phyloP scores from a whole-genome alignment of 208 protist species.

The Trypanosoma caninum region DNA sequence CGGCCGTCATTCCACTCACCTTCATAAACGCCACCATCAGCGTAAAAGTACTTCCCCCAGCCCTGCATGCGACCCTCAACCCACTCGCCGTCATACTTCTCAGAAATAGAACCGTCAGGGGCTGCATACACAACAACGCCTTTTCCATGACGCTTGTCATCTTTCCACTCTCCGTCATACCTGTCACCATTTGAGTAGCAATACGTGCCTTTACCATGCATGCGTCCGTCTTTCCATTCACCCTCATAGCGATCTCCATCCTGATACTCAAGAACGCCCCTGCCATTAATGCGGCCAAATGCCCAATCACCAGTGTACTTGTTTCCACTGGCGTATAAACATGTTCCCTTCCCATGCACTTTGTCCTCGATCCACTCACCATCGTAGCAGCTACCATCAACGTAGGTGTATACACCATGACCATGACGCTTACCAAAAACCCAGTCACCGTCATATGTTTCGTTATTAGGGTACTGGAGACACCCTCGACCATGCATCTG shows the following conservation, averaged over 20 bases:
- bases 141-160: conserved; percentile 92
- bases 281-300: conserved; percentile 90
- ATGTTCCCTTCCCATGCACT: conserved; percentile 92
- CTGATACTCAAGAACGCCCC: conserved; percentile 82
- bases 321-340: conserved; percentile 89
- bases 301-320: conserved; percentile 89
- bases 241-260: conserved; percentile 92
- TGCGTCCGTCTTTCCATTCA: conserved; percentile 93
- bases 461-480: conserved; percentile 93
- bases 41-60: conserved; percentile 93
- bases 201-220: conserved; percentile 91
- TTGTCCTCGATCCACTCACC: conserved; percentile 95
- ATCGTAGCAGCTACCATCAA: conserved; percentile 91
- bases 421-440: conserved; percentile 94
- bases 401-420: conserved; percentile 90
- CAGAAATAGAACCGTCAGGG: conserved; percentile 88
- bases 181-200: conserved; percentile 87
- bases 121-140: conserved; percentile 89
- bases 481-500: conserved; percentile 95
- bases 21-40: conserved; percentile 92
- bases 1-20: conserved; percentile 91
- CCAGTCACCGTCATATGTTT: conserved; percentile 94
- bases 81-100: conserved; percentile 95
- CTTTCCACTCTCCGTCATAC: conserved; percentile 93
- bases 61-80: conserved; percentile 93